Conservation (phyloP, 1,284 basidiomycete species). For the Austroboletus niveus region DNA sequence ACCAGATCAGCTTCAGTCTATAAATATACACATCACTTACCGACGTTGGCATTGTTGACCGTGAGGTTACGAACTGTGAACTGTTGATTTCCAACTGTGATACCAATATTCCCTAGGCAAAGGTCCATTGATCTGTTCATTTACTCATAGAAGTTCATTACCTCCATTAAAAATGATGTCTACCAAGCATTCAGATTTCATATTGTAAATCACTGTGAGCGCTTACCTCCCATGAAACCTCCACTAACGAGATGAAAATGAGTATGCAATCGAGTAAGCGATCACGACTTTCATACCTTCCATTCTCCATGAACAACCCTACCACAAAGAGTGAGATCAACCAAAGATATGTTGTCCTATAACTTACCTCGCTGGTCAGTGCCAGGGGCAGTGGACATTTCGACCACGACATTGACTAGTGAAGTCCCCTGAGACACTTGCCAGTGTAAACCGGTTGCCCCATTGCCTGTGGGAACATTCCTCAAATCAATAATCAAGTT, state of each 20-base stretch:
- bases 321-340: not conserved
- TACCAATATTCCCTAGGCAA: constrained; percentile 37
- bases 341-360: not conserved
- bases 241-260: constrained; percentile 35
- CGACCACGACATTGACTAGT: constrained; percentile 52
- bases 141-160: not conserved
- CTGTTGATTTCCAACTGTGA: constrained; percentile 53
- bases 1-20: not conserved
- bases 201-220: not conserved
- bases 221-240: constrained; percentile 53
- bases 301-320: constrained; percentile 57
- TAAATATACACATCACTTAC: constrained; percentile 21
- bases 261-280: not conserved
- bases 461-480: constrained; percentile 46
- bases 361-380: constrained; percentile 45
- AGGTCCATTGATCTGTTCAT: not conserved
- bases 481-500: constrained; percentile 49
- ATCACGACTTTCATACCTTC: constrained; percentile 39
- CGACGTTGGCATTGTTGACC: constrained; percentile 46
- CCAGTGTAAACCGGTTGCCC: constrained; percentile 70
- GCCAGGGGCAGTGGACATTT: constrained; percentile 44
- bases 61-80: constrained; percentile 56
- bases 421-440: constrained; percentile 79
- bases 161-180: constrained; percentile 54
- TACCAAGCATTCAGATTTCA: constrained; percentile 17